These are phyloP conservation scores for Suillus occidentalis DNA, from an alignment of 768 basidiomycete genomes.

Conservation along the genomic window DNA sequence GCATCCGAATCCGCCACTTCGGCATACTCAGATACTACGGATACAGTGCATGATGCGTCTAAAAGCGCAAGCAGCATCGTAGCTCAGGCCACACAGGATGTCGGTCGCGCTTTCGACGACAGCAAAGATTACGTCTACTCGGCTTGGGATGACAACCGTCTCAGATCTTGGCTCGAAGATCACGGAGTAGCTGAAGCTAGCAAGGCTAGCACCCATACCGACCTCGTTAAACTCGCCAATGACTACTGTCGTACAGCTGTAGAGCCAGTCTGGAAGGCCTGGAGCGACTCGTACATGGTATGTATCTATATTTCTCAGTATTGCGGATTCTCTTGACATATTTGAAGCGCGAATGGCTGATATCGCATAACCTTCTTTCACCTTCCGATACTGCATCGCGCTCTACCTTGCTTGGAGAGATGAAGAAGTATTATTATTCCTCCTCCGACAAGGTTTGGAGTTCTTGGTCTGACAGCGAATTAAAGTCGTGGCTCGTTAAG, in stretches of 20 bases:
- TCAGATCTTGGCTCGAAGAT: conserved; percentile 72
- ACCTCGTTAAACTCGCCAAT: conserved; percentile 69
- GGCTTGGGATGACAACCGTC: conserved; percentile 79
- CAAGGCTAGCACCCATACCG: conserved; percentile 50
- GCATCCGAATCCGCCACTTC: conserved; percentile 51
- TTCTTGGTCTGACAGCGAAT: conserved; percentile 76
- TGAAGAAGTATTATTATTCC: conserved; percentile 80
- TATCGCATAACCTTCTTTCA: conserved; percentile 72
- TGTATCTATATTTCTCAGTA: conserved; percentile 20
- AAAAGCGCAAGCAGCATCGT: conserved; percentile 41
- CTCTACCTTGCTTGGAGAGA: conserved; percentile 58
- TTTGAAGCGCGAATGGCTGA: conserved; percentile 77
- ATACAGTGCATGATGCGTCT: conserved; percentile 37
- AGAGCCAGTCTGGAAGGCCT: conserved; percentile 75
- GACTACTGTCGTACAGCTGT: conserved; percentile 62
- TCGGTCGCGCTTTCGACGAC: conserved; percentile 57
- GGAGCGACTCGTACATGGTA: conserved; percentile 85
- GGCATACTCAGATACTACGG: conserved; percentile 47
- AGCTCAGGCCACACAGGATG: conserved; percentile 55
- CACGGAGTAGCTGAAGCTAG: conserved; percentile 72
- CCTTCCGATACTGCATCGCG: conserved; percentile 51
- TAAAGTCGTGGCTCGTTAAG: conserved; percentile 77
- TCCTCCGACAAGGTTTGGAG: conserved; percentile 53
- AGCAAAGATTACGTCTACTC: conserved; percentile 87
- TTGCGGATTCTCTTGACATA: background rate